These are phyloP conservation scores for Chlorella vulgaris DNA, from an alignment of 139 green algal species.

Conservation along the genomic window DNA sequence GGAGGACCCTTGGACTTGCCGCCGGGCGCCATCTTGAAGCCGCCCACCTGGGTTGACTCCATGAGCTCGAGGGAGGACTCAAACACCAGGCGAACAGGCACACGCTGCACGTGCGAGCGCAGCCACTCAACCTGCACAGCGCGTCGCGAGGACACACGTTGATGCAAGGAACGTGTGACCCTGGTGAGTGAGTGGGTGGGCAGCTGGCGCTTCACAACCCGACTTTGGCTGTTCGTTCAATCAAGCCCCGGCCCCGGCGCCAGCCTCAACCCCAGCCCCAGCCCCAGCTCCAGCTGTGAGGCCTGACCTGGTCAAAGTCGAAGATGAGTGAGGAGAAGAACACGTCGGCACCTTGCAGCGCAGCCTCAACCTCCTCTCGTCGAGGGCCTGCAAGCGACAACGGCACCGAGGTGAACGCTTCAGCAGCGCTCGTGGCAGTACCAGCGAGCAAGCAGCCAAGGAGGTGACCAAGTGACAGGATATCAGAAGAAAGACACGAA, in stretches of 20 bases:
- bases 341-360: slow-evolving; percentile 82
- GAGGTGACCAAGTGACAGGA: no score
- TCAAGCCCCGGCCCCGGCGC: no score
- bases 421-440: not conserved
- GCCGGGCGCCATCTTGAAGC: slow-evolving; percentile 62
- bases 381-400: slow-evolving; percentile 23
- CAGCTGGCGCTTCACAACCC: no score
- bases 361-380: slow-evolving; percentile 71
- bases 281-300: not conserved
- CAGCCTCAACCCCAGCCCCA: no score
- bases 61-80: slow-evolving; percentile 98
- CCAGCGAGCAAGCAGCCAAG: not conserved
- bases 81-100: slow-evolving; percentile 93
- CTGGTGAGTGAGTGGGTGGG: no score
- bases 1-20: slow-evolving; percentile 87
- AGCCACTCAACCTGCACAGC: slow-evolving; percentile 90
- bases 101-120: slow-evolving; percentile 47
- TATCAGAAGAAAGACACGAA: no score
- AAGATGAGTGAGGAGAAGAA: slow-evolving; percentile 96
- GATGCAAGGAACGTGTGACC: not conserved
- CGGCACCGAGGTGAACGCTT: not conserved
- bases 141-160: not conserved
- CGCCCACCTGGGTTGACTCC: slow-evolving; percentile 76
- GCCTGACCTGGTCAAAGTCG: slow-evolving; percentile 91
- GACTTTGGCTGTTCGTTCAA: no score